Evolutionary conservation across 2,329 filamentous ascomycete species (phyloP).

Genomic region (Neonectria magnoliae): DNA sequence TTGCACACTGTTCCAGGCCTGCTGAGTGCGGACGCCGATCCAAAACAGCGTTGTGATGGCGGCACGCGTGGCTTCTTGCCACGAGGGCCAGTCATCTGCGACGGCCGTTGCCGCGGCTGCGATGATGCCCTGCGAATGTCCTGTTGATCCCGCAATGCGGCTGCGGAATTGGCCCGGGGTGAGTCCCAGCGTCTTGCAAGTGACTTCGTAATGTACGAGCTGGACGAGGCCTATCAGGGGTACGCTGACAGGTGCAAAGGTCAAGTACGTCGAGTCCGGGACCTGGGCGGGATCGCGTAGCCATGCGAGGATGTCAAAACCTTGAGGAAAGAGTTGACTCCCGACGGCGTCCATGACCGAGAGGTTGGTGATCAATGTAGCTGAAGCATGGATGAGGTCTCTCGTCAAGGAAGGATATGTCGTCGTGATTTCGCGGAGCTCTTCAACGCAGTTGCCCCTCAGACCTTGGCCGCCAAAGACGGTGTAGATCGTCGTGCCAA

Average conservation of each 20-base stretch:
- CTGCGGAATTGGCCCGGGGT: constrained; percentile 19
- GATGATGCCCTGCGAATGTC: constrained; percentile 23
- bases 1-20: constrained; percentile 12
- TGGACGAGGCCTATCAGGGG: constrained; percentile 21
- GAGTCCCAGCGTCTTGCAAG: constrained; percentile 16
- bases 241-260: constrained; percentile 14
- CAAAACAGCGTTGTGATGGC: constrained; percentile 20
- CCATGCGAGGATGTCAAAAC: constrained; percentile 10
- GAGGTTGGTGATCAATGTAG: neutral
- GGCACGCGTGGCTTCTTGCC: constrained; percentile 13
- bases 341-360: neutral
- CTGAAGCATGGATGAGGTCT: neutral
- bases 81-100: constrained; percentile 18
- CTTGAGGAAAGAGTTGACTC: neutral
- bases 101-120: constrained; percentile 6
- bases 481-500: constrained; percentile 14
- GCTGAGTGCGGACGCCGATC: constrained; percentile 22
- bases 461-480: constrained; percentile 25
- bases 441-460: constrained; percentile 7
- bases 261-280: constrained; percentile 7
- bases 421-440: constrained; percentile 7
- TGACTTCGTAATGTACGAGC: constrained; percentile 19
- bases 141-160: constrained; percentile 18
- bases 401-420: constrained; percentile 13
- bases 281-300: neutral